These are phyloP conservation scores for Klebsormidium nitens DNA, from an alignment of 139 green algal genomes.

Conservation along the genomic window DNA sequence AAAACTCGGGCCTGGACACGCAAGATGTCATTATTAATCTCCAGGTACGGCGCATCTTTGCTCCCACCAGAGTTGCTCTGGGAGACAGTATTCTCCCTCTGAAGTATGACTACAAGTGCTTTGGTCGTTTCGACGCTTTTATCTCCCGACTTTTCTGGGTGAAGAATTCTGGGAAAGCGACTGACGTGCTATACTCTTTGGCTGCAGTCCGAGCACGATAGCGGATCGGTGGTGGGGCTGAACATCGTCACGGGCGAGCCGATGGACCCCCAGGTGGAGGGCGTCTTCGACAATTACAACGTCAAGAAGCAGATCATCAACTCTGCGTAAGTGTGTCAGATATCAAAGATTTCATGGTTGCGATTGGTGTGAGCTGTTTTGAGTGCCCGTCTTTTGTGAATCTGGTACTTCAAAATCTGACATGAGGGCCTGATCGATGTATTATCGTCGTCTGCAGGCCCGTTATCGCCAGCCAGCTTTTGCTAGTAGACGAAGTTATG, in stretches of 20 bases:
- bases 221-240: constrained; percentile 75
- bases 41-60: constrained; percentile 49
- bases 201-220: constrained; percentile 63
- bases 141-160: too few relatives aligned
- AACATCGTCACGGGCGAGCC: constrained; percentile 87
- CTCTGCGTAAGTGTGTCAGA: constrained; percentile 51
- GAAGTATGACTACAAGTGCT: too few relatives aligned
- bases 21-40: constrained; percentile 76
- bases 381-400: constrained; percentile 1
- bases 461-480: constrained; percentile 85
- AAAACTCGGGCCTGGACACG: constrained; percentile 89
- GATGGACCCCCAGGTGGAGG: constrained; percentile 70
- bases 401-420: constrained; percentile 3
- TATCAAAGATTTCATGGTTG: not conserved
- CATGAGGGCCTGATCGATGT: not conserved
- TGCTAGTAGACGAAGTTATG: constrained; percentile 97
- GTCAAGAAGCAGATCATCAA: constrained; percentile 98
- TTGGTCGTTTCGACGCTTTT: too few relatives aligned
- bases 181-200: too few relatives aligned
- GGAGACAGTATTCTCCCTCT: too few relatives aligned
- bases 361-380: not conserved
- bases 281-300: constrained; percentile 93
- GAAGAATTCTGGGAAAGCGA: too few relatives aligned
- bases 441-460: constrained; percentile 44
- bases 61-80: too few relatives aligned